These are phyloP conservation scores for Amanita pallidorosea DNA, from an alignment of 768 basidiomycete species.

Conservation along the genomic window DNA sequence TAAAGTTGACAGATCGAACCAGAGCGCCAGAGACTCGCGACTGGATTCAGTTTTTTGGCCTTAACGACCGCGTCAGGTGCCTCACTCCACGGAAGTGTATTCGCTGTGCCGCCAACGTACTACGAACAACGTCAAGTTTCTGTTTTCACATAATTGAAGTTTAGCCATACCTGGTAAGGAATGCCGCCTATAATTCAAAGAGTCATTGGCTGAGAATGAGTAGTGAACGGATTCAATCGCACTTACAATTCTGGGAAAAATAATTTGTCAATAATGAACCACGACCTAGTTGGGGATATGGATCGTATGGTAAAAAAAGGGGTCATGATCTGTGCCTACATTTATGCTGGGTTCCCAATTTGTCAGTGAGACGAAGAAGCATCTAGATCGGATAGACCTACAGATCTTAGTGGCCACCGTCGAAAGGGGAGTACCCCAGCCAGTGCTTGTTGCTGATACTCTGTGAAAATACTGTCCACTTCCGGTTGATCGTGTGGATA, in stretches of 20 bases:
- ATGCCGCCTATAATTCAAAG: conserved; percentile 46
- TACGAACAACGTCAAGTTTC: conserved; percentile 15
- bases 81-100: conserved; percentile 54
- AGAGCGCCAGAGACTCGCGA: conserved; percentile 41
- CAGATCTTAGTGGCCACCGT: conserved; percentile 61
- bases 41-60: conserved; percentile 51
- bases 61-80: conserved; percentile 48
- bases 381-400: conserved; percentile 21
- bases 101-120: conserved; percentile 72
- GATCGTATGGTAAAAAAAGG: background rate
- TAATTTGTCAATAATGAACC: conserved; percentile 68
- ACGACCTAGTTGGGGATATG: conserved; percentile 35
- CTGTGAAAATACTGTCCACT: conserved; percentile 47
- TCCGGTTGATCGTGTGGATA: conserved; percentile 26
- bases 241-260: conserved; percentile 76
- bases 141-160: background rate
- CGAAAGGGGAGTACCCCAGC: conserved; percentile 49
- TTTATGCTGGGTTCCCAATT: conserved; percentile 44
- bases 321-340: conserved; percentile 25
- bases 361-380: background rate
- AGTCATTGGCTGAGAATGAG: background rate
- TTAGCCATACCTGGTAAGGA: conserved; percentile 54
- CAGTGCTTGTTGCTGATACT: conserved; percentile 59
- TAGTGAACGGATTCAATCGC: background rate
- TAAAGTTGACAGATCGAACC: conserved; percentile 34